Percentiles rank a stretch among this genome's conserved stretches.
phyloP scores from a whole-genome alignment of 805 yeast species.

The Sungouiella blattae region DNA sequence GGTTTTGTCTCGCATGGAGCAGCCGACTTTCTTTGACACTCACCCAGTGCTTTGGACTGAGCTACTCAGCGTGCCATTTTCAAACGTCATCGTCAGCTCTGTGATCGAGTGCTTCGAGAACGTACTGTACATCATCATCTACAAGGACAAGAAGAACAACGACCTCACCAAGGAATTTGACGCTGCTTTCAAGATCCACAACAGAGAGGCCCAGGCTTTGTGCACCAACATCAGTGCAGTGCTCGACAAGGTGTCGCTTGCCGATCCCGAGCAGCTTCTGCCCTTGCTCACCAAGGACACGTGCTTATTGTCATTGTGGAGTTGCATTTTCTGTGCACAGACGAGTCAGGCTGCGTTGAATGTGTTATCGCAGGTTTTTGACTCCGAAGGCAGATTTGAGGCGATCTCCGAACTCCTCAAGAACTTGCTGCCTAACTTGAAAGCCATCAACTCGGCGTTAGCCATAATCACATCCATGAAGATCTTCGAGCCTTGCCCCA shows the following conservation, averaged over 20 bases:
- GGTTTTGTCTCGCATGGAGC: conserved; percentile 8
- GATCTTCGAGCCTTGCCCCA: conserved; percentile 70
- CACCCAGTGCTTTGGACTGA: conserved; percentile 10
- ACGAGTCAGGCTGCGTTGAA: conserved; percentile 69
- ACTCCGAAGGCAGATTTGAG: conserved; percentile 70
- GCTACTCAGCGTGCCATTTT: conserved; percentile 7
- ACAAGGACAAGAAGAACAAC: conserved; percentile 21
- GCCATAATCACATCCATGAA: conserved; percentile 42
- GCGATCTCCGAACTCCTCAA: conserved; percentile 55
- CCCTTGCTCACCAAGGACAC: conserved; percentile 21
- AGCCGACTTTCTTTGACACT: conserved; percentile 10
- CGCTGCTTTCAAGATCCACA: conserved; percentile 29
- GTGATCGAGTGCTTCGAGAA: conserved; percentile 17
- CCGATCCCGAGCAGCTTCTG: conserved; percentile 24
- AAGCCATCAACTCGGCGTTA: conserved; percentile 47
- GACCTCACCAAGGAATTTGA: conserved; percentile 15
- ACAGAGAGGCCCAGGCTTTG: conserved; percentile 23
- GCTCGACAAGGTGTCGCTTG: conserved; percentile 31
- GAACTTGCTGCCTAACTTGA: conserved; percentile 44
- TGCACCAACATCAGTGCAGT: conserved; percentile 18
- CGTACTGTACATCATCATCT: conserved; percentile 16
- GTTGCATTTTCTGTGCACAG: conserved; percentile 65
- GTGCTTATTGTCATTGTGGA: conserved; percentile 65
- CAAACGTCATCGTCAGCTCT: conserved; percentile 6
- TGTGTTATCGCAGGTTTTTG: conserved; percentile 70